These are phyloP conservation scores for Cutaneotrichosporon mucoides DNA, from an alignment of 1,284 basidiomycete species.

Conservation along the genomic window DNA sequence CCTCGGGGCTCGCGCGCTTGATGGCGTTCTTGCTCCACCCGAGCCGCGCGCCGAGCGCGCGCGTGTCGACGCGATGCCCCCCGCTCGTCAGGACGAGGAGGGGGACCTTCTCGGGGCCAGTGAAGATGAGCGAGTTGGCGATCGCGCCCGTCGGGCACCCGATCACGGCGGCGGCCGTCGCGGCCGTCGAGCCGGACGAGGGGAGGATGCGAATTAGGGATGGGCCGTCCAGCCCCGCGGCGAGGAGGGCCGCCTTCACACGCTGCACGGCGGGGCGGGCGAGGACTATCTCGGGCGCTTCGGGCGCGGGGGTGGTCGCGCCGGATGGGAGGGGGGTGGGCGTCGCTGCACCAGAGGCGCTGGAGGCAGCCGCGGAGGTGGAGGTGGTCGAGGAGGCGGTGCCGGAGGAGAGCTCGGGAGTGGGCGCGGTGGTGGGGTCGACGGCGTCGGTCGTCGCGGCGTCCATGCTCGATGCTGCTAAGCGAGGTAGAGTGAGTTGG, in stretches of 20 bases:
- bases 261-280: conserved; percentile 8
- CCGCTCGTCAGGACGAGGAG: conserved; percentile 14
- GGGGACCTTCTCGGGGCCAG: not conserved
- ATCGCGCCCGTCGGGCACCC: conserved; percentile 11
- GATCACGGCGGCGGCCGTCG: conserved; percentile 10
- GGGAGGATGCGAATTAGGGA: conserved; percentile 9
- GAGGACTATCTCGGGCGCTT: conserved; percentile 2
- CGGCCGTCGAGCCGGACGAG: conserved; percentile 7
- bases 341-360: not conserved
- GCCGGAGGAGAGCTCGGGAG: not conserved
- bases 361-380: not conserved
- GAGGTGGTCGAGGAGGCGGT: not conserved
- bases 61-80: conserved; percentile 11
- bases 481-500: too few species aligned
- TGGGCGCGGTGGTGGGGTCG: not conserved
- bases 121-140: conserved; percentile 19
- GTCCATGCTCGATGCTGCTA: too few species aligned
- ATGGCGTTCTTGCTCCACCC: conserved; percentile 8
- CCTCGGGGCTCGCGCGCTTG: conserved; percentile 12
- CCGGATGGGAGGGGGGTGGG: not conserved
- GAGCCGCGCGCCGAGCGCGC: conserved; percentile 5
- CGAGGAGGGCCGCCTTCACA: not conserved
- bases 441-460: not conserved
- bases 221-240: not conserved
- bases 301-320: not conserved